A percentile compares a stretch with the other conserved stretches of the same genome.
These are phyloP conservation scores for Phytopythium aichiense DNA, from an alignment of 352 stramenopile species.

Conservation along the genomic window DNA sequence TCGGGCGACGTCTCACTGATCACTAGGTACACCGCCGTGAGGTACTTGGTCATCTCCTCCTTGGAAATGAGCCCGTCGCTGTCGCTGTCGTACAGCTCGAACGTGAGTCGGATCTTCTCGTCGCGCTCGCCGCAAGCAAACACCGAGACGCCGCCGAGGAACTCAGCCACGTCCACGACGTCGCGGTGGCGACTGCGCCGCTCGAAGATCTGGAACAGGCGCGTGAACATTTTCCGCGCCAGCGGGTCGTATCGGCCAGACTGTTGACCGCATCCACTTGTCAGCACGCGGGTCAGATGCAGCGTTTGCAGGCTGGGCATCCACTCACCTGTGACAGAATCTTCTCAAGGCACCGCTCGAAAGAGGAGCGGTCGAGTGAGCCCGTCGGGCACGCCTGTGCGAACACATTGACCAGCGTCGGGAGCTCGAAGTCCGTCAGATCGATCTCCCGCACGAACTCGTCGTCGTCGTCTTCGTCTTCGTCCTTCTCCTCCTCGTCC, in stretches of 20 bases:
- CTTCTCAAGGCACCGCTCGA: slow-evolving; percentile 71
- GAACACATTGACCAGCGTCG: slow-evolving; percentile 82
- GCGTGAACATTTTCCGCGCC: slow-evolving; percentile 67
- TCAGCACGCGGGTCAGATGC: background rate
- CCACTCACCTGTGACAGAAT: slow-evolving; percentile 60
- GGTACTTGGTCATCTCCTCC: slow-evolving; percentile 85
- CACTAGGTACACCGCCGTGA: slow-evolving; percentile 81
- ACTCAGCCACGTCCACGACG: slow-evolving; percentile 76
- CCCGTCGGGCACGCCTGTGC: slow-evolving; percentile 70
- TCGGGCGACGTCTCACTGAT: slow-evolving; percentile 64
- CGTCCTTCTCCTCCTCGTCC: slow-evolving; percentile 12
- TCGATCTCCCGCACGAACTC: slow-evolving; percentile 56
- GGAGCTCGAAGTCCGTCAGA: slow-evolving; percentile 80
- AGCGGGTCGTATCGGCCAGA: slow-evolving; percentile 71
- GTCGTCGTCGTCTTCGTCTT: slow-evolving; percentile 27
- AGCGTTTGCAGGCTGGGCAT: background rate
- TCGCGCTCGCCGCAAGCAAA: slow-evolving; percentile 77
- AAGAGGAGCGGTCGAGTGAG: slow-evolving; percentile 63
- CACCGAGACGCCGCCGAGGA: slow-evolving; percentile 78
- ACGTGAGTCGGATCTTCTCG: slow-evolving; percentile 81
- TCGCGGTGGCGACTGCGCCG: slow-evolving; percentile 29
- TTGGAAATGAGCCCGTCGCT: slow-evolving; percentile 80
- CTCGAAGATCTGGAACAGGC: slow-evolving; percentile 82
- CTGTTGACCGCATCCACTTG: background rate
- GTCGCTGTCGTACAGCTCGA: slow-evolving; percentile 86